Percentiles rank a stretch among this genome's conserved stretches.
Conservation (phyloP, 2,329 filamentous ascomycete genomes). For the Intubia oerlemansii region DNA sequence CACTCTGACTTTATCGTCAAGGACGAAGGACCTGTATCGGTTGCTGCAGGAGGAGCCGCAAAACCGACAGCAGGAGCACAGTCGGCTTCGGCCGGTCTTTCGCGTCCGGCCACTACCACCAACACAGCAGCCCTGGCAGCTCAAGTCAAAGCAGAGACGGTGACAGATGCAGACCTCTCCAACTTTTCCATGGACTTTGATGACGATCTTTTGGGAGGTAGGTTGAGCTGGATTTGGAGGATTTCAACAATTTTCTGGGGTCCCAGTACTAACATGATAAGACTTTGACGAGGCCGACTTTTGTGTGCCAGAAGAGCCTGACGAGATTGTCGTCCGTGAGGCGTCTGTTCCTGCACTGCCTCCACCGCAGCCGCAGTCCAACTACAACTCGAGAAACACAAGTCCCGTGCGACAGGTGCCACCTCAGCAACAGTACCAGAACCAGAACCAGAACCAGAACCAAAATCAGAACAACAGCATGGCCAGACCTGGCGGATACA, state of each 20-base stretch:
- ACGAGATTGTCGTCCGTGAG: constrained; percentile 46
- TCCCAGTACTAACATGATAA: not conserved
- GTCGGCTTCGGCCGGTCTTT: no score
- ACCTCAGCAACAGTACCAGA: no score
- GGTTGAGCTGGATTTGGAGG: no score
- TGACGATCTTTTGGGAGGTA: constrained; percentile 28
- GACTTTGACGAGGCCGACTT: constrained; percentile 66
- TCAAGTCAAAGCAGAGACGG: not conserved
- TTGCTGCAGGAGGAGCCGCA: not conserved
- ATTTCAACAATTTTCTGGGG: no score
- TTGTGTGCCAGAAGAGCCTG: constrained; percentile 45
- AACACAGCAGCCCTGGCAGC: not conserved
- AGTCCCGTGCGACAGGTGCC: constrained; percentile 9
- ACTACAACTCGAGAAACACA: constrained; percentile 8
- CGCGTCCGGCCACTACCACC: not conserved
- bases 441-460: no score
- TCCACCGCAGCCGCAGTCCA: constrained; percentile 7
- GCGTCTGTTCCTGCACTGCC: constrained; percentile 6
- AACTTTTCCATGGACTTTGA: constrained; percentile 5
- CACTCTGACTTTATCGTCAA: constrained; percentile 56
- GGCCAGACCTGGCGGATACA: no score
- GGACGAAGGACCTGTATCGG: constrained; percentile 14
- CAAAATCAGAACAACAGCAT: no score
- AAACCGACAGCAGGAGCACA: no score
- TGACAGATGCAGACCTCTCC: not conserved